These are phyloP conservation scores for Mycena rosella DNA, from an alignment of 768 basidiomycete species.

Conservation along the genomic window DNA sequence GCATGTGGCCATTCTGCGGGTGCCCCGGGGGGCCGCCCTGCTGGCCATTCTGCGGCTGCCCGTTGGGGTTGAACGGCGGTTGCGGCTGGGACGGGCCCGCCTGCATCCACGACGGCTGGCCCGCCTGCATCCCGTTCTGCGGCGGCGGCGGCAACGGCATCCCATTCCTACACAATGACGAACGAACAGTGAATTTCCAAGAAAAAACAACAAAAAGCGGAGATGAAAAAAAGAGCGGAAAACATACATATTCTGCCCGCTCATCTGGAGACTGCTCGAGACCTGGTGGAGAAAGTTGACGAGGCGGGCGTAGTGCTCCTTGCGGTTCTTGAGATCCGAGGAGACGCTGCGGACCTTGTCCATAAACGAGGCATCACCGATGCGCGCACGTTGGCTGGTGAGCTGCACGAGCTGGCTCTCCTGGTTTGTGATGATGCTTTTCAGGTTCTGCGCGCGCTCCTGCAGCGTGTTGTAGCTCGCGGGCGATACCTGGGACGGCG, in stretches of 20 bases:
- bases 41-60: slow-evolving; percentile 39
- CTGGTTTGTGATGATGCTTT: slow-evolving; percentile 35
- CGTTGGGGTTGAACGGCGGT: slow-evolving; percentile 33
- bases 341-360: slow-evolving; percentile 41
- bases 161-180: not conserved
- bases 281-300: slow-evolving; percentile 44
- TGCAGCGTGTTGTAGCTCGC: slow-evolving; percentile 31
- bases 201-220: not conserved
- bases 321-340: slow-evolving; percentile 48
- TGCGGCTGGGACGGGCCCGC: slow-evolving; percentile 30
- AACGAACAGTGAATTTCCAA: not conserved
- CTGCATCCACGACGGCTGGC: slow-evolving; percentile 33
- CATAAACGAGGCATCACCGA: slow-evolving; percentile 39
- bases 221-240: not conserved
- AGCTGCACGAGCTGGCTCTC: slow-evolving; percentile 39
- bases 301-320: slow-evolving; percentile 56
- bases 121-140: not conserved
- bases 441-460: slow-evolving; percentile 41
- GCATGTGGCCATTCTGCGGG: slow-evolving; percentile 46
- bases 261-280: slow-evolving; percentile 40
- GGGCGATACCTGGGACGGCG: slow-evolving; percentile 37
- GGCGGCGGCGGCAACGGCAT: slow-evolving; percentile 16
- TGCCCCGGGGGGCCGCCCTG: slow-evolving; percentile 48
- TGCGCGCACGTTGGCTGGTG: slow-evolving; percentile 37
- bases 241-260: slow-evolving; percentile 51